These are phyloP conservation scores for Asterionellopsis glacialis DNA, from an alignment of 108 stramenopile genomes.

Conservation along the genomic window DNA sequence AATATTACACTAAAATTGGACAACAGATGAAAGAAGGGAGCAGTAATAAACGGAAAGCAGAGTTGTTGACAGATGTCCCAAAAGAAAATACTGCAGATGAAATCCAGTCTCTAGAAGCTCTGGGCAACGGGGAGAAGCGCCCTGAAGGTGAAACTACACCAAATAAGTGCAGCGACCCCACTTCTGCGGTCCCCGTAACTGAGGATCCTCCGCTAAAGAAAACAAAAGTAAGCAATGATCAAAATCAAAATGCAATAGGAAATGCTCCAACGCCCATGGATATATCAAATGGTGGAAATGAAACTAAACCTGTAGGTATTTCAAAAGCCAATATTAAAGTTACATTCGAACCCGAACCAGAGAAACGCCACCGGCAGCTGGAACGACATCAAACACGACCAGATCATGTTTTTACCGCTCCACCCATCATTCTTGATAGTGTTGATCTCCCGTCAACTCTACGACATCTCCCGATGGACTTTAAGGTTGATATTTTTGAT, in stretches of 20 bases:
- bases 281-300: neutral
- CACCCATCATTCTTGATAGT: neutral
- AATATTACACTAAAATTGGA: neutral
- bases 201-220: no score
- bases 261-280: neutral
- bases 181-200: no score
- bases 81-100: neutral
- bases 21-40: neutral
- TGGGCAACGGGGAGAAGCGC: neutral
- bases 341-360: neutral
- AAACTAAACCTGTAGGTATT: neutral
- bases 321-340: neutral
- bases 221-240: no score
- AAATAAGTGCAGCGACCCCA: no score
- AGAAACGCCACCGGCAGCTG: neutral
- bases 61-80: neutral
- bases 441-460: neutral
- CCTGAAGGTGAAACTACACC: no score
- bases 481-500: slow-evolving; percentile 38
- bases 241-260: no score
- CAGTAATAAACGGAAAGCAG: neutral
- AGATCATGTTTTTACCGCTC: neutral
- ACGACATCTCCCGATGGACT: slow-evolving; percentile 24
- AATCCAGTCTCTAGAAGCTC: neutral
- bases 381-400: no score